Evolutionary conservation across 1,284 basidiomycete species (phyloP), one percentile per base, ranked within the genome.

Genomic region (Moniliella sp.): DNA sequence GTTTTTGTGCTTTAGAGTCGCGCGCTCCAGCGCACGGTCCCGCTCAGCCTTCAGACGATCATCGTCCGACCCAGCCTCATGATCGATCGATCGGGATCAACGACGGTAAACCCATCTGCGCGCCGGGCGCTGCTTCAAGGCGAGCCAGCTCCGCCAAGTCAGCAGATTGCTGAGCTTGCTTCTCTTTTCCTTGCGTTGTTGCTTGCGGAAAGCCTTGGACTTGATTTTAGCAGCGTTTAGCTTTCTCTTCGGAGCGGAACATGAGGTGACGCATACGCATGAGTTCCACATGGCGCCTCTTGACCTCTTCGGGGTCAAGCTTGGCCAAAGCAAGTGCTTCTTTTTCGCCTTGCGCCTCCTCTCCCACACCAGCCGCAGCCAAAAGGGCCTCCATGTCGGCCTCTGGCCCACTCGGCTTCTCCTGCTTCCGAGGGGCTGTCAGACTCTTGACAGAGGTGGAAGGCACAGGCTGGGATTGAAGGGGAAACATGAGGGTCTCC

Each of bases 181-280:
- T 21, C 51, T 72, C 75, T 66, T 70, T 61, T 74, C 75, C 61
- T 79, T 81, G 58, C 81, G 70, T 50, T 75, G 74, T 30, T 94
- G 69, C 47, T 78, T 76, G 23, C 84, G 69, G 58, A 82, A 94
- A 3, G 81, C 74, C 63, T 88, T 93, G 61, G 75, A 79, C 68
- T 97, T 94, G 65, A 97, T 94, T 65, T 91, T 94, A 25, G 76
- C 73, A 5, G 91, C 69, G 73, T 53, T 79, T 81, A 7, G 83
- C 81, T 59, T 88, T 88, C 23, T 74, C 67, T 51, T 97, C 86
- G 0, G 81, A 82, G 3, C 86, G 74, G 66, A 91, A 93, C 68
- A 86, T 78, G 30, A 94, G 68, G 48, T 93, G 84, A 18, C 88
- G 74, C 71, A 83, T 82, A 50, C 74, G 71, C 11, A 79, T 71